phyloP scores from a whole-genome alignment of 2,329 filamentous ascomycete genomes.

The Fusarium buxicola region DNA sequence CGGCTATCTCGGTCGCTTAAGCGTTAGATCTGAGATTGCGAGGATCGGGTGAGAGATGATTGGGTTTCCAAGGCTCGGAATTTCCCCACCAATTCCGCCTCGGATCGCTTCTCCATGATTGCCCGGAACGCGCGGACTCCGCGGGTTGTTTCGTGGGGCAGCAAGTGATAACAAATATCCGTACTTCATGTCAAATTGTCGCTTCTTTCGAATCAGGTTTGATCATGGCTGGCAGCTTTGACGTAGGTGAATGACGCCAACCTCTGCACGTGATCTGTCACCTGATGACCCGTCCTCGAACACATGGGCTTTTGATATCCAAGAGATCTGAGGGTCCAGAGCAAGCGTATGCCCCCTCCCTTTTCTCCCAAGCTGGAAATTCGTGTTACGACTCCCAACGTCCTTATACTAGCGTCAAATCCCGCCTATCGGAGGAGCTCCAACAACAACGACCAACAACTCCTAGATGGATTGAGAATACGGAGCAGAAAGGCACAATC shows the following conservation, averaged over 20 bases:
- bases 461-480: neutral
- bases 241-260: neutral
- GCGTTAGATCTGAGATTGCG: conserved; percentile 33
- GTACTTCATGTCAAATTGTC: neutral
- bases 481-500: neutral
- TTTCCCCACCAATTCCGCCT: conserved; percentile 5
- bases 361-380: neutral
- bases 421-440: neutral
- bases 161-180: too few relatives aligned
- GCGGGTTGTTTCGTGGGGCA: neutral
- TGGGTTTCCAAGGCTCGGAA: neutral
- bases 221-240: neutral
- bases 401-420: neutral
- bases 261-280: neutral
- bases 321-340: neutral
- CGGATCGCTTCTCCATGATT: neutral
- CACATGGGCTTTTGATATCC: neutral
- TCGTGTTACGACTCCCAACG: neutral
- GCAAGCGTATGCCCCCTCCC: too few relatives aligned
- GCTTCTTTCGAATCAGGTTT: neutral
- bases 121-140: neutral
- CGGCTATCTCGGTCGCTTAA: conserved; percentile 24
- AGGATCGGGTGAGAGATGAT: conserved; percentile 11
- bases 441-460: neutral
- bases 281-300: neutral